These are phyloP conservation scores for Lasiodiplodia citricola DNA, from an alignment of 2,329 filamentous ascomycete genomes.

Conservation along the genomic window DNA sequence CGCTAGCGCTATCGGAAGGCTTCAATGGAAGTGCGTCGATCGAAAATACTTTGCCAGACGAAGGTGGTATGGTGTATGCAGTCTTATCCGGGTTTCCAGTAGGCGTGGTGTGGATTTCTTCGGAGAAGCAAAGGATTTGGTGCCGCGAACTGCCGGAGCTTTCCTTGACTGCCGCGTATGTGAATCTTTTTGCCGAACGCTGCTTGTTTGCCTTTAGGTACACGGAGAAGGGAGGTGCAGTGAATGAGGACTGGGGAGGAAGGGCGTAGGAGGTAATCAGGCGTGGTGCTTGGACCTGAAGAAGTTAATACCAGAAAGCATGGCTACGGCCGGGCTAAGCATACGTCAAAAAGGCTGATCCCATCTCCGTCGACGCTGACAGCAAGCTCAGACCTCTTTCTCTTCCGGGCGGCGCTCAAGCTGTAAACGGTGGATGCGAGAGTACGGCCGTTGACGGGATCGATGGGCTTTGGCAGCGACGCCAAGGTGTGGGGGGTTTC, in stretches of 20 bases:
- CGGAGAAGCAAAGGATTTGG: constrained; percentile 61
- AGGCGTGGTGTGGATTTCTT: constrained; percentile 49
- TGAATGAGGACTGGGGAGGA: constrained; percentile 63
- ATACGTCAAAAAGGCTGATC: constrained; percentile 67
- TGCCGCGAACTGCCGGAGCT: constrained; percentile 53
- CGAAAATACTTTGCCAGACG: constrained; percentile 34
- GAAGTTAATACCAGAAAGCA: constrained; percentile 29
- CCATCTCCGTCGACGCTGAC: constrained; percentile 66
- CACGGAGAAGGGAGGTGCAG: constrained; percentile 63
- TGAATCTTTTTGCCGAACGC: constrained; percentile 56
- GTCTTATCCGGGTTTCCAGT: constrained; percentile 41
- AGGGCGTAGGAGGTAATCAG: constrained; percentile 66
- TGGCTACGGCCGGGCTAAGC: constrained; percentile 26
- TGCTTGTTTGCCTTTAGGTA: constrained; percentile 56
- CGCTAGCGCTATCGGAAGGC: constrained; percentile 29
- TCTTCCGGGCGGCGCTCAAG: constrained; percentile 61
- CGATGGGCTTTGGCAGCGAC: constrained; percentile 50
- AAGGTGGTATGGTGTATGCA: constrained; percentile 36
- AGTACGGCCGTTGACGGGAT: constrained; percentile 49
- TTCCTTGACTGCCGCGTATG: constrained; percentile 59
- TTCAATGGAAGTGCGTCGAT: constrained; percentile 41
- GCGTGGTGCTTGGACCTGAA: constrained; percentile 64
- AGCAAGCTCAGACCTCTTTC: constrained; percentile 66
- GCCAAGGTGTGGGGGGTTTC: constrained; percentile 49
- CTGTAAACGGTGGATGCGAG: constrained; percentile 57